These are phyloP conservation scores for Apiospora aurea DNA, from an alignment of 2,329 filamentous ascomycete species.

Conservation along the genomic window DNA sequence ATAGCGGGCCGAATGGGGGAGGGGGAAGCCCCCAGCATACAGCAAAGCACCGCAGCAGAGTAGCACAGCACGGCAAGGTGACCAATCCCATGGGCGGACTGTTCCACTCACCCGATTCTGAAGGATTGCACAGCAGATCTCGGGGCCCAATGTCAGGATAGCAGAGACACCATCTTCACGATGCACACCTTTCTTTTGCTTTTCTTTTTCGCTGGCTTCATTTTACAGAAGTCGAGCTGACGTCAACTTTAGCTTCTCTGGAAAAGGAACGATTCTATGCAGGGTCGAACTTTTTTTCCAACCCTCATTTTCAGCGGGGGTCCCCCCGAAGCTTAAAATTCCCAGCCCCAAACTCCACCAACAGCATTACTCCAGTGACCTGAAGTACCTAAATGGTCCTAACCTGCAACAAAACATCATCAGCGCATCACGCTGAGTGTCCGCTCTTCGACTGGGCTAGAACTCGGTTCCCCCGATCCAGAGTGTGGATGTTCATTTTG, in stretches of 20 bases:
- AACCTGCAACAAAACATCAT: neutral
- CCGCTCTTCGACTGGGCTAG: neutral
- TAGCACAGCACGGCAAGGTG: neutral
- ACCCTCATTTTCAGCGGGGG: neutral
- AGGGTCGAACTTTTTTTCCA: neutral
- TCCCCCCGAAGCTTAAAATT: neutral
- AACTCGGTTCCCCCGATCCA: neutral
- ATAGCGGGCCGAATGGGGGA: neutral
- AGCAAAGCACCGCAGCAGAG: neutral
- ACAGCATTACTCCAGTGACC: neutral
- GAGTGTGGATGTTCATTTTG: neutral
- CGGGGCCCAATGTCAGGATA: neutral
- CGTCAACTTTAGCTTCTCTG: neutral
- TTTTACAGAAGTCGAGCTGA: neutral
- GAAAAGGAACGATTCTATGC: constrained; percentile 5
- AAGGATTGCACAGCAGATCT: neutral
- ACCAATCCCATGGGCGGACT: neutral
- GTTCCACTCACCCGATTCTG: neutral
- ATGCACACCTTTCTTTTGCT: neutral
- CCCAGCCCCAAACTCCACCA: constrained; percentile 3
- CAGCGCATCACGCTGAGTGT: neutral
- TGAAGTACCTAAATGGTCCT: neutral
- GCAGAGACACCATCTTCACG: neutral
- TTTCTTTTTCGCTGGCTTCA: neutral
- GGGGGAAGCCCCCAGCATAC: neutral